A percentile compares a stretch with the other conserved stretches of the same genome.
These are phyloP conservation scores for Jaltomata sinuosa DNA, from an alignment of 257 asterid species.

Conservation along the genomic window DNA sequence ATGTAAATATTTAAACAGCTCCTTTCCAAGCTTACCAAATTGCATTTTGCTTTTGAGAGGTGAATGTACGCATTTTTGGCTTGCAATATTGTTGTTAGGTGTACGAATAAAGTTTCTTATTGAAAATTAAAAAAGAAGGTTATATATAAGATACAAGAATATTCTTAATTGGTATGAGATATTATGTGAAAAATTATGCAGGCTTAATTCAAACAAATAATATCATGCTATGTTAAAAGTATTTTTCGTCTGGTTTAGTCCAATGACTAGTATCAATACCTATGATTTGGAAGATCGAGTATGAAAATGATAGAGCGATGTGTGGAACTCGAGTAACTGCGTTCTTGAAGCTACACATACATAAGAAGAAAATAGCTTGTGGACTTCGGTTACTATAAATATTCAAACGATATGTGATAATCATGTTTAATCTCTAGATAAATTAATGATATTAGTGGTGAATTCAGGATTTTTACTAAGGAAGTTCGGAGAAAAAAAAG, in stretches of 20 bases:
- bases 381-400: neutral
- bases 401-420: neutral
- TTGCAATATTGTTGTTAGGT: neutral
- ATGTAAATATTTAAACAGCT: neutral
- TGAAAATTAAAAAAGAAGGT: neutral
- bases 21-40: neutral
- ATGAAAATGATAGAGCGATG: neutral
- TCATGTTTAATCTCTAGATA: neutral
- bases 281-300: neutral
- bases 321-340: neutral
- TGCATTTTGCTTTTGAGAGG: neutral
- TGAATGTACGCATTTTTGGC: neutral
- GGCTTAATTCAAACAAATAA: no score
- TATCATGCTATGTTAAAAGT: neutral
- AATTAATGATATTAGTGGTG: no score
- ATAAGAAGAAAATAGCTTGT: neutral
- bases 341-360: neutral
- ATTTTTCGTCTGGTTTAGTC: neutral
- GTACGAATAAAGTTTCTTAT: neutral
- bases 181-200: neutral
- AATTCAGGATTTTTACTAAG: no score
- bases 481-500: no score
- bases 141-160: neutral
- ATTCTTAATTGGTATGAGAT: neutral
- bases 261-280: neutral